Percentiles rank a stretch among this genome's conserved stretches.
Conservation (phyloP, 2,329 filamentous ascomycete genomes). For the Arthrobotrys iridis region DNA sequence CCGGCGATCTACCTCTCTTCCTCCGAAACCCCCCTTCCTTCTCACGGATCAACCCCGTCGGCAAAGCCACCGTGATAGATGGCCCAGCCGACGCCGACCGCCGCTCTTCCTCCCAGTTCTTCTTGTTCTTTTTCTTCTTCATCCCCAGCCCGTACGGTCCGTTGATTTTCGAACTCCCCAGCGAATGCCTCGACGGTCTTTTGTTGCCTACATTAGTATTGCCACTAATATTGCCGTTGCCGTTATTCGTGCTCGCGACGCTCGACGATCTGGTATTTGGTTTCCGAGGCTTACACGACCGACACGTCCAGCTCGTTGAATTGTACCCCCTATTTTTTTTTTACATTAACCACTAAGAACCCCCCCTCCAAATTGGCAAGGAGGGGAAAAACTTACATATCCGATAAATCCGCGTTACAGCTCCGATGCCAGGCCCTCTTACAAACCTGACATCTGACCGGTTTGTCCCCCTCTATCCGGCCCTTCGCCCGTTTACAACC, state of each 20-base stretch:
- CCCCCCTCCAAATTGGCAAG: too few species aligned
- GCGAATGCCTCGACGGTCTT: background rate
- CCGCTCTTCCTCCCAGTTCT: background rate
- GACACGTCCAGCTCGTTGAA: constrained; percentile 24
- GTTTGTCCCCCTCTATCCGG: constrained; percentile 5
- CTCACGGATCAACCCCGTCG: background rate
- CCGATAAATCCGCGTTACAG: constrained; percentile 2
- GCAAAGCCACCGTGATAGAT: background rate
- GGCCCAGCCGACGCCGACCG: background rate
- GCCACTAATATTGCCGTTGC: too few species aligned
- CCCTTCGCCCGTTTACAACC: constrained; percentile 11
- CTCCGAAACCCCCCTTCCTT: background rate
- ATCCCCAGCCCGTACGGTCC: background rate
- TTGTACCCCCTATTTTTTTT: background rate
- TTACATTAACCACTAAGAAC: background rate
- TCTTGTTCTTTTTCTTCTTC: background rate
- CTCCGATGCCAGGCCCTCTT: constrained; percentile 28
- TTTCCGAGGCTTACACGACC: background rate
- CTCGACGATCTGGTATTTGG: background rate
- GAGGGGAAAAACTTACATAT: constrained; percentile 14
- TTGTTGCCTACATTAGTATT: too few species aligned
- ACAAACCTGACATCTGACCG: constrained; percentile 20
- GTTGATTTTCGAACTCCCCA: background rate
- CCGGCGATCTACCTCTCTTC: background rate
- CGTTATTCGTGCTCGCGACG: too few species aligned